Percentiles rank a stretch among this genome's conserved stretches.
These are phyloP conservation scores for Fusarium sp. DNA, from an alignment of 2,329 filamentous ascomycete species.

Conservation along the genomic window DNA sequence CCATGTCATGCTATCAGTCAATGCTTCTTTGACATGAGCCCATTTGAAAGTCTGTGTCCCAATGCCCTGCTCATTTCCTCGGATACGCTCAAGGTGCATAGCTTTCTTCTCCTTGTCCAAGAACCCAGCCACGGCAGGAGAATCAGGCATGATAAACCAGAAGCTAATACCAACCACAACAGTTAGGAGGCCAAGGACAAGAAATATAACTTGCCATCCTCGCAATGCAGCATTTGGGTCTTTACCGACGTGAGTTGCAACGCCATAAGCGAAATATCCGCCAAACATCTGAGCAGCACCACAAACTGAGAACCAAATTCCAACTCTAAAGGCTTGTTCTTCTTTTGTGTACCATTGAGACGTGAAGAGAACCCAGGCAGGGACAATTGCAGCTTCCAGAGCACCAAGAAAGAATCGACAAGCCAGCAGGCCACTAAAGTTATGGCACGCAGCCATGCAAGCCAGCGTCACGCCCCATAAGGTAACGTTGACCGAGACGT, in stretches of 20 bases:
- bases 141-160: conserved; percentile 3
- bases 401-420: conserved; percentile 13
- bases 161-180: background rate
- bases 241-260: conserved; percentile 33
- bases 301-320: conserved; percentile 41
- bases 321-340: conserved; percentile 37
- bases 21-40: conserved; percentile 31
- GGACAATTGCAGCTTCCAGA: background rate
- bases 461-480: background rate
- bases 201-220: conserved; percentile 3
- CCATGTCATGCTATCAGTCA: conserved; percentile 38
- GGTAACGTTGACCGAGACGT: background rate
- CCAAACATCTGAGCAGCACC: conserved; percentile 40
- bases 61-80: background rate
- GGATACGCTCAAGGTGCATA: conserved; percentile 7
- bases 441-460: conserved; percentile 7
- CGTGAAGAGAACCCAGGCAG: conserved; percentile 33
- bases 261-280: conserved; percentile 40
- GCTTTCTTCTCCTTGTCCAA: background rate
- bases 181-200: background rate
- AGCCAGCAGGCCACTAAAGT: background rate
- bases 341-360: conserved; percentile 41
- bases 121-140: background rate
- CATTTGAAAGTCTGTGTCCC: conserved; percentile 34
- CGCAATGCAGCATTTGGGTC: conserved; percentile 10